Evolutionary conservation across 495 filamentous ascomycete genomes (phyloP), one percentile per base, ranked within the genome.

Genomic region (Penicillium herquei): DNA sequence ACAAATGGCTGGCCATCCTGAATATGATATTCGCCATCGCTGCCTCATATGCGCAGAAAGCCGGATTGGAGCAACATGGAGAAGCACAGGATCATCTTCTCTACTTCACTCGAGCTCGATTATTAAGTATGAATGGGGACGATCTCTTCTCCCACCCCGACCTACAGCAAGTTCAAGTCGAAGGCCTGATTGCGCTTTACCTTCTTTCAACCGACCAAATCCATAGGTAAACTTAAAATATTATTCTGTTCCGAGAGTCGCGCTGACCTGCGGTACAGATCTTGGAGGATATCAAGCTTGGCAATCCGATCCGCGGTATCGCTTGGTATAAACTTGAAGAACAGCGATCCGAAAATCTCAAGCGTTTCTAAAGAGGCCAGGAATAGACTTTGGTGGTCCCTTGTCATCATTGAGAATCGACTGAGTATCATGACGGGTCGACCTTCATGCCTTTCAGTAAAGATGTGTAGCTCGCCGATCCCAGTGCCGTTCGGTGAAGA

Each of bases 21-120:
- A 88, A 89, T 59, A 71, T 87, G 55, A 76, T 88, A 32, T 85
- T 88, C 56, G 86, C 86, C 3, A 82, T 88, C 56, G 81, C 78
- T 7, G 68, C 77, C 54, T 71, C 67, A n/a, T 70, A 79, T 56
- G 62, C 65, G 26, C 30, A 33, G 16, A 14, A 49, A 5, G 33
- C 26, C 8, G 16, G 49, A 2, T 32, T 9, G 16, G 16, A 26
- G 7, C 12, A 44, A 40, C 34, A n/a, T 16, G 31, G 13, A 4
- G 12, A 5, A 8, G 61, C 70, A 26, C 74, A 80, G 21, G 77
- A 85, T 54, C 81, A 84, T 54, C 50, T 84, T 39, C 54, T 81
- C 6, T 88, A 81, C 62, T 76, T 84, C 61, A 73, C 79, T 8
- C 75, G 85, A 39, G 84, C 84, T 12, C 74, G 84, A 52, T 67